phyloP scores from a whole-genome alignment of 1,139 yeast genomes.

The Taphrina wiesneri region DNA sequence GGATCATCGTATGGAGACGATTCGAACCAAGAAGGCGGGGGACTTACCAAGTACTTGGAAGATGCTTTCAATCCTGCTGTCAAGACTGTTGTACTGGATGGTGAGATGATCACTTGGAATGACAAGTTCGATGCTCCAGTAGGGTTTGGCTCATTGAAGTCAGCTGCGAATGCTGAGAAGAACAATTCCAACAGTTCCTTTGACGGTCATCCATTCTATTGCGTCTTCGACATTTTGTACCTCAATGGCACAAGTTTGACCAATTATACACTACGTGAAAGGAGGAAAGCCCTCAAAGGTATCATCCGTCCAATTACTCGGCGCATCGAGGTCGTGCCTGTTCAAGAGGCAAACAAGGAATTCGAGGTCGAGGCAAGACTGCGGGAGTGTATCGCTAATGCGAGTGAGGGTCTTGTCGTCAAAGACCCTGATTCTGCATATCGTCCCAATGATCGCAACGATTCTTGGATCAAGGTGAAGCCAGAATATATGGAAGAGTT shows the following conservation, averaged over 20 bases:
- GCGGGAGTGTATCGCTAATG: conserved; percentile 58
- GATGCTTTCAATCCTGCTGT: conserved; percentile 53
- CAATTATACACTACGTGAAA: conserved; percentile 54
- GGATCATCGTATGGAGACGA: conserved; percentile 57
- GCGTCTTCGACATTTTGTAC: conserved; percentile 69
- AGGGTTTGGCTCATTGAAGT: conserved; percentile 78
- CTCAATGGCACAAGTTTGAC: conserved; percentile 66
- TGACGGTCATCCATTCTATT: conserved; percentile 54
- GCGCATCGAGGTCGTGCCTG: conserved; percentile 57
- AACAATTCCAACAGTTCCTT: conserved; percentile 35
- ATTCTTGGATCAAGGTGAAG: conserved; percentile 79
- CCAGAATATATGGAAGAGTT: conserved; percentile 86
- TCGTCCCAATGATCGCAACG: conserved; percentile 59
- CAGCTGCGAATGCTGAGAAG: conserved; percentile 58
- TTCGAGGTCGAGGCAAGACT: conserved; percentile 55
- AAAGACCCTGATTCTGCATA: conserved; percentile 66
- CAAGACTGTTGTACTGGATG: conserved; percentile 64
- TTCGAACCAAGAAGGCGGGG: conserved; percentile 50
- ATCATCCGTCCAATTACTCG: conserved; percentile 55
- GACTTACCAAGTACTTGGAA: conserved; percentile 59
- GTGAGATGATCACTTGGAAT: conserved; percentile 93
- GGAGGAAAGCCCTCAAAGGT: conserved; percentile 57
- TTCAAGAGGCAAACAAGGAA: conserved; percentile 23
- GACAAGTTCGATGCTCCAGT: conserved; percentile 58
- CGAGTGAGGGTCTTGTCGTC: conserved; percentile 81